Evolutionary conservation across 2,329 filamentous ascomycete genomes (phyloP).

Genomic region (Diplodia mutila): DNA sequence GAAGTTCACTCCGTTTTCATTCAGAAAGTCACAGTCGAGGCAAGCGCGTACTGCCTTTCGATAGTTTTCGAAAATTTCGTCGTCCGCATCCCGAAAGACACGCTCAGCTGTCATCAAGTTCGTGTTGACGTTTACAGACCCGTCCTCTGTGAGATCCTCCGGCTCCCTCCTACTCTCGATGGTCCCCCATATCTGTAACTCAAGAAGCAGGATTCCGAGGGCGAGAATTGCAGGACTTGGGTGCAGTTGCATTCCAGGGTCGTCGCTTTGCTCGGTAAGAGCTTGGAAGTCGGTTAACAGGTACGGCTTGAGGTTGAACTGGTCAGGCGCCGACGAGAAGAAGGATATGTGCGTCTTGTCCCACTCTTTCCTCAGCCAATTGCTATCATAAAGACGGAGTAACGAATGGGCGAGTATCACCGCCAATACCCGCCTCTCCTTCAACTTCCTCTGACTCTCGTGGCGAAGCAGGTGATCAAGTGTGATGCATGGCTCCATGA

Average conservation of each 20-base stretch:
- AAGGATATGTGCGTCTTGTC: conserved; percentile 14
- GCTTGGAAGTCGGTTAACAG: not conserved
- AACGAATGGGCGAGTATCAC: conserved; percentile 22
- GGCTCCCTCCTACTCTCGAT: conserved; percentile 1
- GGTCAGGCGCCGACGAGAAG: not conserved
- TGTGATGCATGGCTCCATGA: not conserved
- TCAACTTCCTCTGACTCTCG: not conserved
- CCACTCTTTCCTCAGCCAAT: conserved; percentile 1
- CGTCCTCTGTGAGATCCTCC: conserved; percentile 14
- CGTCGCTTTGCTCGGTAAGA: not conserved
- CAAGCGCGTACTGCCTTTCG: not conserved
- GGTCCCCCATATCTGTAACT: conserved; percentile 7
- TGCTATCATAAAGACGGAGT: not conserved
- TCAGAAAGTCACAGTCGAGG: conserved; percentile 5
- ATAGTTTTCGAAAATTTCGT: conserved; percentile 10
- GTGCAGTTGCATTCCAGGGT: not conserved
- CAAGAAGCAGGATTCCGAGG: conserved; percentile 13
- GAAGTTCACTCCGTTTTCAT: not conserved
- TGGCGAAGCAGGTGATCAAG: conserved; percentile 14
- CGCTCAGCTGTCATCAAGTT: conserved; percentile 16
- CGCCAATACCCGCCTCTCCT: conserved; percentile 17
- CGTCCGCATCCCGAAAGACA: not conserved
- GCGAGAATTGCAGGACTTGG: conserved; percentile 9
- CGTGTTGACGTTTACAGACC: not conserved
- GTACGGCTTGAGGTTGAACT: not conserved